These are phyloP conservation scores for Globisporangium uncinulatum DNA, from an alignment of 352 stramenopile genomes.

Conservation along the genomic window DNA sequence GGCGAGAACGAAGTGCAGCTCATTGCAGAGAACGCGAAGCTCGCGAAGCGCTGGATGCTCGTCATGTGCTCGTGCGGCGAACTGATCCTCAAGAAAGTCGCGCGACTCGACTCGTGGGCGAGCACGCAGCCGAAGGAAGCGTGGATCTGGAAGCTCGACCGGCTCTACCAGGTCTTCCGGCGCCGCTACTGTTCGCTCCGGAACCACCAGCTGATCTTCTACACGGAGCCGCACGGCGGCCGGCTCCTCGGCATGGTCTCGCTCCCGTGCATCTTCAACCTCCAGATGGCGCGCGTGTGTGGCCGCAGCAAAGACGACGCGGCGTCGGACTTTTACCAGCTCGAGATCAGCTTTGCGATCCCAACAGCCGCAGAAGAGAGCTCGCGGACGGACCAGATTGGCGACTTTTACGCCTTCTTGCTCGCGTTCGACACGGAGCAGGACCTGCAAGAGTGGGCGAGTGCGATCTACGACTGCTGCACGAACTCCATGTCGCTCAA, in stretches of 20 bases:
- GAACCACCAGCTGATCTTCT: conserved; percentile 82
- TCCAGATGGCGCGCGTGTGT: conserved; percentile 80
- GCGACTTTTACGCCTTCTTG: conserved; percentile 72
- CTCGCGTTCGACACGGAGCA: conserved; percentile 75
- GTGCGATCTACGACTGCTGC: conserved; percentile 79
- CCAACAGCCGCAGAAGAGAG: conserved; percentile 51
- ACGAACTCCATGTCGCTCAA: conserved; percentile 88
- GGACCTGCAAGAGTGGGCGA: conserved; percentile 67
- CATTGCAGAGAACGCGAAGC: conserved; percentile 56
- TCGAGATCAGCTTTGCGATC: conserved; percentile 80
- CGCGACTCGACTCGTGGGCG: conserved; percentile 61
- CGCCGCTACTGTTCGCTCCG: conserved; percentile 76
- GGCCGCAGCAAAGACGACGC: conserved; percentile 51
- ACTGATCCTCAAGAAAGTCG: conserved; percentile 63
- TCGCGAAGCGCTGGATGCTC: conserved; percentile 83
- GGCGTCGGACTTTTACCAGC: conserved; percentile 64
- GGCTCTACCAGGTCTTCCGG: conserved; percentile 80
- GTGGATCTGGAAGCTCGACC: conserved; percentile 86
- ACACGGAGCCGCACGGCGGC: conserved; percentile 60
- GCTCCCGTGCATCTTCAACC: conserved; percentile 72
- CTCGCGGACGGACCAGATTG: conserved; percentile 59
- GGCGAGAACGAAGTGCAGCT: conserved; percentile 70
- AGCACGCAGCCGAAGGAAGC: conserved; percentile 79
- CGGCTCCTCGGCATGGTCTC: conserved; percentile 72
- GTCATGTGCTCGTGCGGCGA: conserved; percentile 85